Base-by-base conservation (phyloP, 176 grass and related monocot species). In the Carex scoparia region DNA sequence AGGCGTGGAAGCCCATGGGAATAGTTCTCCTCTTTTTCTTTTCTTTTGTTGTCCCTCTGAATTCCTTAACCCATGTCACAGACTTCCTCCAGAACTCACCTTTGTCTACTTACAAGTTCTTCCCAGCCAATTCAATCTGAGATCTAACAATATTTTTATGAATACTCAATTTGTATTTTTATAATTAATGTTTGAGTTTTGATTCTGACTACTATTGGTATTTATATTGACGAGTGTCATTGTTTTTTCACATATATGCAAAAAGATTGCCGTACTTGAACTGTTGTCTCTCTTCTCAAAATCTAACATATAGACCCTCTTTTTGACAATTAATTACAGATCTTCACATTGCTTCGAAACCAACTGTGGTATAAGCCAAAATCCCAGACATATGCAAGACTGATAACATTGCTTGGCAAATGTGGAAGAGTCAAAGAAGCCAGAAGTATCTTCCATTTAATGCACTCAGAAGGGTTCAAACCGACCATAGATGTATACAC, bases 321-420 rank as follows among this genome's bases (percentile, higher is more conserved):
- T 74, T 49, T 42, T 74, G n/a, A 51, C 70, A n/a, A 10, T 27
- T 12, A 28, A 30, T 56, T 49, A 12, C 42, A 98, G 95, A 93
- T 98, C 79, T 98, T 98, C 76, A 88, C 90, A 51, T 79, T 93
- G 83, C 83, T 98, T 61, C 88, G 93, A 53, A 95, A 91, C 77
- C 95, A 98, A 82, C 73, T 82, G 7, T 98, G 93, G 95, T 98
- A 95, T 80, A 64, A 93, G 73, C 93, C 93, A 56, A 98, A 81
- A 81, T 86, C 93, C 11, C 91, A 90, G 88, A 94, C 91, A 53
- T 95, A 98, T 80, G 93, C 93, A 27, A 93, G 61, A 74, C 69
- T 98, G 9, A 86, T 91, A 77, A 80, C 90, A 77, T 86, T 98
- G 92, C 92, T 98, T 8, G 95, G 95, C 30, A 98, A 90, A 84